phyloP scores from a whole-genome alignment of 176 grass and related monocot species.

The Cocos nucifera region DNA sequence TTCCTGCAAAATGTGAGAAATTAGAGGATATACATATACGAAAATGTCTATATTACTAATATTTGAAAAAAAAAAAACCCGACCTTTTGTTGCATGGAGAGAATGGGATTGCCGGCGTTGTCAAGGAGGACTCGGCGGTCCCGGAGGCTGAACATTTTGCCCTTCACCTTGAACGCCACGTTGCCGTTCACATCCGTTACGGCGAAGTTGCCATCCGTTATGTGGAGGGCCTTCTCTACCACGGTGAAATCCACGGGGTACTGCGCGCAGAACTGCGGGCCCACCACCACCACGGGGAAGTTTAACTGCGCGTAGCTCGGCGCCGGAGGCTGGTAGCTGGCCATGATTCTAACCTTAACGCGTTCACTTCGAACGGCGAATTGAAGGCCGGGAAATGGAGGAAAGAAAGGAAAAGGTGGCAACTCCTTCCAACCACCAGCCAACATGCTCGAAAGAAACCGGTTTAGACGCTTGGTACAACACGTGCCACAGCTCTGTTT shows the following conservation, averaged over 20 bases:
- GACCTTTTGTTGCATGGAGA: conserved; percentile 36
- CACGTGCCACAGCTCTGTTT: too few relatives aligned
- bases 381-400: too few relatives aligned
- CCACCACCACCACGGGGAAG: conserved; percentile 20
- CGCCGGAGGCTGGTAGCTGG: too few relatives aligned
- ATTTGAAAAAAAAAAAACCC: neutral
- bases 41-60: neutral
- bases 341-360: too few relatives aligned
- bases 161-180: conserved; percentile 26
- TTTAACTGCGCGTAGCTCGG: too few relatives aligned
- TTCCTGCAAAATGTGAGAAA: too few relatives aligned
- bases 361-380: too few relatives aligned
- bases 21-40: neutral
- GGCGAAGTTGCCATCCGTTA: conserved; percentile 19
- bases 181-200: conserved; percentile 22
- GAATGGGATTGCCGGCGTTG: conserved; percentile 16
- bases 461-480: too few relatives aligned
- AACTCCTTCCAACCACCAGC: too few relatives aligned
- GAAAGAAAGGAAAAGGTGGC: too few relatives aligned
- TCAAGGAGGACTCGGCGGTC: conserved; percentile 28
- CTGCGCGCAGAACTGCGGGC: conserved; percentile 26
- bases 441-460: too few relatives aligned
- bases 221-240: conserved; percentile 17
- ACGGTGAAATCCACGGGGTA: conserved; percentile 19
- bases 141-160: conserved; percentile 22